A percentile compares a stretch with the other conserved stretches of the same genome.
These are phyloP conservation scores for Apiospora hydei DNA, from an alignment of 2,329 filamentous ascomycete species.

Conservation along the genomic window DNA sequence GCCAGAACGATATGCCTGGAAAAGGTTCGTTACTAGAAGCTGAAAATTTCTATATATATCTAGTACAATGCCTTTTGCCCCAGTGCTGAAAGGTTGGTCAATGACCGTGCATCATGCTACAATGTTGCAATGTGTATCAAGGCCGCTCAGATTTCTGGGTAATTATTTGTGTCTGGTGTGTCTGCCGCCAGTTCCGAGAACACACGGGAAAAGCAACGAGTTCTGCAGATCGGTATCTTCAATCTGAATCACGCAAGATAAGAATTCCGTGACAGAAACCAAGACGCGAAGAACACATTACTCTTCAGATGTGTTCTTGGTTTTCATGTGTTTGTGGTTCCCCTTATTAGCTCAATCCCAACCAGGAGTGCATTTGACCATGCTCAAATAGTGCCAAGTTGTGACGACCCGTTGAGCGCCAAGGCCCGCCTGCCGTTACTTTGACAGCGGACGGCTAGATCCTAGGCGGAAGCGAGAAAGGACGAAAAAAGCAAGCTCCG, in stretches of 20 bases:
- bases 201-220: conserved; percentile 2
- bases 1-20: too few relatives aligned
- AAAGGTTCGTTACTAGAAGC: too few relatives aligned
- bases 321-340: too few relatives aligned
- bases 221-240: background rate
- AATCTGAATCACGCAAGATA: background rate
- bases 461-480: background rate
- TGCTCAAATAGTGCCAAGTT: background rate
- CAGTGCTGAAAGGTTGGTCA: background rate
- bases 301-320: too few relatives aligned
- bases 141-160: background rate
- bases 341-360: background rate
- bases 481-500: background rate
- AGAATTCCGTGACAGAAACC: background rate
- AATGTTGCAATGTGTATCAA: background rate
- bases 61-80: too few relatives aligned
- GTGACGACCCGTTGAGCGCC: background rate
- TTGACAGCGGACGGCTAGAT: background rate
- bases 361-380: background rate
- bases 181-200: background rate
- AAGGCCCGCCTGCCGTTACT: background rate
- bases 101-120: background rate
- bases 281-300: too few relatives aligned
- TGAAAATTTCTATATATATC: too few relatives aligned
- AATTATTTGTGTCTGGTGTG: background rate